Evolutionary conservation across 805 yeast genomes (phyloP).

Genomic region (Middelhovenomyces tepae): DNA sequence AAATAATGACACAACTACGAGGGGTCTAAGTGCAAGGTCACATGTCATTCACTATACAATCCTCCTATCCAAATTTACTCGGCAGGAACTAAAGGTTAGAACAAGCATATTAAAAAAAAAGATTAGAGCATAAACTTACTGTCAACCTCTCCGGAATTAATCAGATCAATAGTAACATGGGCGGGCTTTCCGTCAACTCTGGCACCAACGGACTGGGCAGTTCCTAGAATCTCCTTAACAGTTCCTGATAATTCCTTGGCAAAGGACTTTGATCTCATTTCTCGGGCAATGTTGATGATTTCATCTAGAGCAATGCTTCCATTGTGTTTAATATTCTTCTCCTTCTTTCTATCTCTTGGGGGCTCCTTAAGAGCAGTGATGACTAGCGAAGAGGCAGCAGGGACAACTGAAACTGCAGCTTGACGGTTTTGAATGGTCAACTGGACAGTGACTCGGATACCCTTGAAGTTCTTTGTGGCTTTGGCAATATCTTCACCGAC

Average conservation of each 20-base stretch:
- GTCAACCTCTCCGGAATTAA: conserved; percentile 97
- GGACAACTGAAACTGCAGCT: conserved; percentile 97
- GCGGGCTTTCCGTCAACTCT: conserved; percentile 99
- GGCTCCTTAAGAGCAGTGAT: conserved; percentile 99
- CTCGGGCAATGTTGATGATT: conserved; percentile 94
- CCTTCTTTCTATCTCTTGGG: conserved; percentile 99
- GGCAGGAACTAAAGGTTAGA: conserved; percentile 3
- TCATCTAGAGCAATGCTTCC: conserved; percentile 98
- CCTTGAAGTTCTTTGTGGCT: conserved; percentile 98
- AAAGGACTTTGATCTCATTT: conserved; percentile 94
- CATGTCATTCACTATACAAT: too few relatives aligned
- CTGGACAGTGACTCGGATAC: conserved; percentile 98
- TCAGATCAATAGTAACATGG: conserved; percentile 97
- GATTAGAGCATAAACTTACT: conserved; percentile 18
- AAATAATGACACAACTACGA: too few relatives aligned
- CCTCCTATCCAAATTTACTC: too few relatives aligned
- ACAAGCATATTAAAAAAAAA: not conserved
- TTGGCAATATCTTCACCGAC: conserved; percentile 99
- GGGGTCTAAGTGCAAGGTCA: too few relatives aligned
- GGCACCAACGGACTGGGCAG: conserved; percentile 99
- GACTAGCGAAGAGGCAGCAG: conserved; percentile 98
- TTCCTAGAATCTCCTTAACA: conserved; percentile 97
- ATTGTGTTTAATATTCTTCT: conserved; percentile 98
- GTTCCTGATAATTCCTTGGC: conserved; percentile 97
- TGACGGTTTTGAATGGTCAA: conserved; percentile 99